phyloP scores from a whole-genome alignment of 2,329 filamentous ascomycete genomes.

The Aureobasidium uvarum region DNA sequence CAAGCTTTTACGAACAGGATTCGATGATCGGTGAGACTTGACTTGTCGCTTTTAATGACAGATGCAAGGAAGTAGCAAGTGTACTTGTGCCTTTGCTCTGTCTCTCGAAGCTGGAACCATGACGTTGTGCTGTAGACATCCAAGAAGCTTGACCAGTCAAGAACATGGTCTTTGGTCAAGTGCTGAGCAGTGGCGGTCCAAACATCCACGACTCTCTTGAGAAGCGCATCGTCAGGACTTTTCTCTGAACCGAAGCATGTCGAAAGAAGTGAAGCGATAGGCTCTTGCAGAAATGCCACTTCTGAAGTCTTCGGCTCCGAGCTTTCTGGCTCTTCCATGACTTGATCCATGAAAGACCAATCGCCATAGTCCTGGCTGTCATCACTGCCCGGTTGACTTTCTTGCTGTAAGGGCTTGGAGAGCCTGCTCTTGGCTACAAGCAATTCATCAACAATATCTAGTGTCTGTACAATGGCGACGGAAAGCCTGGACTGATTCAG shows the following conservation, averaged over 20 bases:
- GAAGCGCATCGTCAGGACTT: conserved; percentile 54
- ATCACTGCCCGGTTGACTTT: conserved; percentile 46
- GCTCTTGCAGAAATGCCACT: conserved; percentile 48
- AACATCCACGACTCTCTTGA: conserved; percentile 53
- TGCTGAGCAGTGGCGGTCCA: conserved; percentile 54
- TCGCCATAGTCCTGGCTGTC: conserved; percentile 66
- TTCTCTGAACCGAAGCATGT: conserved; percentile 61
- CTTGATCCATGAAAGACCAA: conserved; percentile 54
- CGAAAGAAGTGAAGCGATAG: conserved; percentile 56
- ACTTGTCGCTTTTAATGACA: conserved; percentile 42
- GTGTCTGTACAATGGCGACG: conserved; percentile 50
- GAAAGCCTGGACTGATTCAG: conserved; percentile 41
- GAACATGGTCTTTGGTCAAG: conserved; percentile 47
- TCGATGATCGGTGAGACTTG: conserved; percentile 48
- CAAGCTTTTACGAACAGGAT: conserved; percentile 54
- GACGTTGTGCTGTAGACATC: conserved; percentile 54
- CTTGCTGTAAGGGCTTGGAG: conserved; percentile 27
- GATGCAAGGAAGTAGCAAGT: conserved; percentile 47
- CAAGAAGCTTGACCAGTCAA: conserved; percentile 57
- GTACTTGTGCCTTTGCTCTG: conserved; percentile 48
- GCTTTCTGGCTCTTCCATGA: conserved; percentile 11
- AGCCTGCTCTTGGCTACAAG: conserved; percentile 34
- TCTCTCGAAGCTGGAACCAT: conserved; percentile 49
- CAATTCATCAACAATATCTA: conserved; percentile 49
- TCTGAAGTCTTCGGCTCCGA: conserved; percentile 31